Percentiles rank a stretch among this genome's conserved stretches.
phyloP scores from a whole-genome alignment of 2,329 filamentous ascomycete species.

The Pochonia chlamydosporia region DNA sequence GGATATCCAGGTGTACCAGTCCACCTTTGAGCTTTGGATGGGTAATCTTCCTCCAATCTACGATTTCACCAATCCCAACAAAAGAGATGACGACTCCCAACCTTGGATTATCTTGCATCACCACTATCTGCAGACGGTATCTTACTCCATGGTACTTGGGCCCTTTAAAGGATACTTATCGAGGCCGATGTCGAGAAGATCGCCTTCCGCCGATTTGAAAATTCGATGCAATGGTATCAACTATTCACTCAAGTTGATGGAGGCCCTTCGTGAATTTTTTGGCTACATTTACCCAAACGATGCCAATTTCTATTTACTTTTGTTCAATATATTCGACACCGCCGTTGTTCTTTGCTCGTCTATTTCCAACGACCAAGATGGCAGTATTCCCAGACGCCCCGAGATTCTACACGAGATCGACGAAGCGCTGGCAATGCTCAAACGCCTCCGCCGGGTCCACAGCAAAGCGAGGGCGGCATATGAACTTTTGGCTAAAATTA shows the following conservation, averaged over 20 bases:
- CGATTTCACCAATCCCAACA: neutral
- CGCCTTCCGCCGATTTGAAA: neutral
- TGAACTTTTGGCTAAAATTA: neutral
- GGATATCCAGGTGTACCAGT: neutral
- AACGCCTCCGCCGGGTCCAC: neutral
- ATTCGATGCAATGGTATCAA: neutral
- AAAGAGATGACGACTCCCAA: neutral
- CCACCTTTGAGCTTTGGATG: too few relatives aligned
- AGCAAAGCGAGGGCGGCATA: neutral
- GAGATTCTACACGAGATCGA: neutral
- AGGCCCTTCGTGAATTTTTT: neutral
- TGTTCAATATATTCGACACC: neutral
- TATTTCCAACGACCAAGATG: neutral
- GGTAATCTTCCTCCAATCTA: neutral
- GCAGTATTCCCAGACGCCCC: neutral
- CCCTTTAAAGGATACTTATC: neutral
- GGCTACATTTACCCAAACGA: neutral
- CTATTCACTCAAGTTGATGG: neutral
- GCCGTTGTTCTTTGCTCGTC: neutral
- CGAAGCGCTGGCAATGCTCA: neutral
- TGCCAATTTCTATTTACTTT: neutral
- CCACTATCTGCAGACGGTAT: neutral
- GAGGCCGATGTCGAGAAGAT: neutral
- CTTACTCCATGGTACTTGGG: neutral
- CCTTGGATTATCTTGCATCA: neutral